Conservation (phyloP, 441 rosid species). For the Mallotus repandus region DNA sequence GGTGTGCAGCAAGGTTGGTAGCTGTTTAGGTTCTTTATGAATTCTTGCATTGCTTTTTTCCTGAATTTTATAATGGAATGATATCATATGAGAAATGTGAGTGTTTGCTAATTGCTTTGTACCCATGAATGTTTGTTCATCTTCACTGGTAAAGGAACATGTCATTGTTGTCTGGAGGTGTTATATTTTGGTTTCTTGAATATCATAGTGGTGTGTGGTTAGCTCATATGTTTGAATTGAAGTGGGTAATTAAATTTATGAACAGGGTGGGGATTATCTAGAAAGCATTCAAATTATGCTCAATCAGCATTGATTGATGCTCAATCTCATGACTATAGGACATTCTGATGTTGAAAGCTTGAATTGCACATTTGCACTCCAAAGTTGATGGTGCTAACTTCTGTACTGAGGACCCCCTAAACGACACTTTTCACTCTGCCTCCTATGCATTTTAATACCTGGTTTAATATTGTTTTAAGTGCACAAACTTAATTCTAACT, state of each 20-base stretch:
- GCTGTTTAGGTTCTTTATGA: background rate
- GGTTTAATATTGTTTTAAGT: background rate
- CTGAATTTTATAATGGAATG: background rate
- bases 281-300: background rate
- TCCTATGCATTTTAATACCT: background rate
- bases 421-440: too few species aligned
- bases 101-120: background rate
- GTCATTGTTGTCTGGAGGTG: background rate
- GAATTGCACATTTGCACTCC: too few species aligned
- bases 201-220: background rate
- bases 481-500: too few species aligned
- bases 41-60: background rate
- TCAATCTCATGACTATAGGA: background rate
- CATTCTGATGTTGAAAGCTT: background rate
- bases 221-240: background rate
- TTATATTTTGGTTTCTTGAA: background rate
- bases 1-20: conserved; percentile 82
- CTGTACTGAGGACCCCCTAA: background rate
- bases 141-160: background rate
- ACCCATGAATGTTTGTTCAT: background rate
- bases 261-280: background rate
- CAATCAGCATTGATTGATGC: background rate
- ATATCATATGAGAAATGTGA: background rate
- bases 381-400: background rate
- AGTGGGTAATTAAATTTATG: background rate